Evolutionary conservation across 148 eudicot genomes (phyloP), one percentile per base, ranked within the genome.

Genomic region (Tetragonia tetragonoides): DNA sequence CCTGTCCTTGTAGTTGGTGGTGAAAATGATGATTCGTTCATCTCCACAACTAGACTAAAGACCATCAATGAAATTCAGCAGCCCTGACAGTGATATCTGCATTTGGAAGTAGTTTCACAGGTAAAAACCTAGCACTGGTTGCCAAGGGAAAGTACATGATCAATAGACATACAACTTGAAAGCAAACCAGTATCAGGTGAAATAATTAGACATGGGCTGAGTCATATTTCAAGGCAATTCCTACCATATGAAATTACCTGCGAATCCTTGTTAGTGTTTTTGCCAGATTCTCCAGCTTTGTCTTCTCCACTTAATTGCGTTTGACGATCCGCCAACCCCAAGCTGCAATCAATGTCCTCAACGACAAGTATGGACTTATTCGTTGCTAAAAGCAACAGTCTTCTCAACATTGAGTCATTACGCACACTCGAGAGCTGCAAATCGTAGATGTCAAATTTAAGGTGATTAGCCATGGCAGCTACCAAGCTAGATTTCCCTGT

Each of bases 31-130:
- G 66, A 88, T 88, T 14, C 88, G 56, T 56, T 88, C 90, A 16
- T 85, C 88, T 15, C 90, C 90, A 68, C 87, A 85, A 7, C 87
- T 79, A 0, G 87, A 88, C 90, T 88, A 88, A 23, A 85, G 41
- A 38, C 90, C 90, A 53, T 87, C 88, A 11, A 87, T 85, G 71
- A 85, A 84, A 28, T 87, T 87, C 20, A 85, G 69, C 12, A 85
- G 42, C 2, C 88, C 86, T 6, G 88, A 87, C 16, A 85, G 42
- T 23, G 90, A 79, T 76, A 87, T 68, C 87, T 85, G 78, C 76
- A 75, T 37, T 34, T 0, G 57, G 2, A 41, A 75, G 11, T n/a
- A n/a, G n/a, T n/a, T n/a, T n/a, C n/a, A n/a, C n/a, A n/a, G n/a
- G n/a, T n/a, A n/a, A n/a, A n/a, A n/a, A n/a, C n/a, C n/a, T n/a